phyloP scores from a whole-genome alignment of 2,329 filamentous ascomycete species.

The Biscogniauxia sp. region DNA sequence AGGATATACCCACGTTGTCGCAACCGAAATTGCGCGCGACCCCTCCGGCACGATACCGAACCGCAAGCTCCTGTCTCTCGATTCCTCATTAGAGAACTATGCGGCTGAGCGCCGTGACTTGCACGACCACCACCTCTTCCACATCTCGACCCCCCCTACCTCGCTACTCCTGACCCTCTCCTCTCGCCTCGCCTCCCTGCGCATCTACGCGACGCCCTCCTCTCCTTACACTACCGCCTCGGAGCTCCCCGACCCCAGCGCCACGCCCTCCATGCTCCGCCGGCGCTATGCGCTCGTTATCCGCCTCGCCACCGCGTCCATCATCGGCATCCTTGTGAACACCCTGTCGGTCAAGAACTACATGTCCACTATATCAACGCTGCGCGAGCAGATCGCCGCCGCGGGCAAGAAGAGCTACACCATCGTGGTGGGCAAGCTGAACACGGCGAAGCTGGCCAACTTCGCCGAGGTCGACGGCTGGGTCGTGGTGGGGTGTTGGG shows the following conservation, averaged over 20 bases:
- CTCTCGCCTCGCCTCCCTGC: slow-evolving; percentile 73
- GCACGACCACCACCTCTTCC: slow-evolving; percentile 72
- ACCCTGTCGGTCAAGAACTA: slow-evolving; percentile 92
- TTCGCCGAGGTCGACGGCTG: slow-evolving; percentile 94
- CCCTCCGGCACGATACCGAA: slow-evolving; percentile 83
- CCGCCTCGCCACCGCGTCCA: slow-evolving; percentile 72
- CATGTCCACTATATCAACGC: slow-evolving; percentile 71
- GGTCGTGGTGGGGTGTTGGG: slow-evolving; percentile 98
- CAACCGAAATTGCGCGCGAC: slow-evolving; percentile 72
- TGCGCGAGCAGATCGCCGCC: slow-evolving; percentile 68
- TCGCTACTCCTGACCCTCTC: slow-evolving; percentile 84
- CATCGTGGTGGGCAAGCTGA: slow-evolving; percentile 94
- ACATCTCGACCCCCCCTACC: slow-evolving; percentile 77
- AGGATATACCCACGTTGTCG: slow-evolving; percentile 70
- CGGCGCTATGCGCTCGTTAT: slow-evolving; percentile 87
- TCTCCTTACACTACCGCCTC: slow-evolving; percentile 47
- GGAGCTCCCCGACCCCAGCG: slow-evolving; percentile 36
- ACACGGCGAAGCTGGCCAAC: slow-evolving; percentile 93
- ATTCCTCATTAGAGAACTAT: slow-evolving; percentile 30
- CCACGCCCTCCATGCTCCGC: slow-evolving; percentile 60
- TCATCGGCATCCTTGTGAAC: slow-evolving; percentile 94
- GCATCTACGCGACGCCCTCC: slow-evolving; percentile 66
- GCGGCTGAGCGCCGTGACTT: slow-evolving; percentile 42
- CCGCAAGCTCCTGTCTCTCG: slow-evolving; percentile 54
- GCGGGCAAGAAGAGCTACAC: slow-evolving; percentile 95